phyloP scores from a whole-genome alignment of 2,329 filamentous ascomycete genomes.

The Pseudocercospora ulei region DNA sequence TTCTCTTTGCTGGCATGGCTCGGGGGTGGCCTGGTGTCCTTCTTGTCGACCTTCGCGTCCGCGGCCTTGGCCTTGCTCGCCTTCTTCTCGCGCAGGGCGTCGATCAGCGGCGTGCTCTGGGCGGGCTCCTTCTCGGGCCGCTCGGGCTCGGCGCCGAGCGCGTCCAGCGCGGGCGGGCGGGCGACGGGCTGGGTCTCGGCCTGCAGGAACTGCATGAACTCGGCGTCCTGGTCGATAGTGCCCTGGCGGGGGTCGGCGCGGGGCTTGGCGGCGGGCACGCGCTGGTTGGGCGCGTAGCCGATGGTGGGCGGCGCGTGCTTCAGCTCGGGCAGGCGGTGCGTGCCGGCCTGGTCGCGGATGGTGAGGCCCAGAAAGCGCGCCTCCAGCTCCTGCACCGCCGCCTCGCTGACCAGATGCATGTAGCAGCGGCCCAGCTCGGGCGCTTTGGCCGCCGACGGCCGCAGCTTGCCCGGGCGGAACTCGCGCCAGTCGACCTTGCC shows the following conservation, averaged over 20 bases:
- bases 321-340: conserved; percentile 60
- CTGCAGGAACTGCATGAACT: conserved; percentile 89
- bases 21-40: conserved; percentile 21
- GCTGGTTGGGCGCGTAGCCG: conserved; percentile 75
- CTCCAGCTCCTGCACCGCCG: conserved; percentile 57
- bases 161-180: conserved; percentile 45
- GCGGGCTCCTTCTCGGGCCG: conserved; percentile 51
- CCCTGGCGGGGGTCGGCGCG: conserved; percentile 77
- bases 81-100: conserved; percentile 66
- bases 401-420: conserved; percentile 64
- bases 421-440: conserved; percentile 74
- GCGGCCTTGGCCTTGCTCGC: conserved; percentile 28
- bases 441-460: conserved; percentile 68
- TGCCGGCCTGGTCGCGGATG: conserved; percentile 76
- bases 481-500: conserved; percentile 78
- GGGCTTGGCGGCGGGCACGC: conserved; percentile 60
- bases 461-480: conserved; percentile 66
- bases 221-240: conserved; percentile 90
- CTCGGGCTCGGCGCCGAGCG: conserved; percentile 43
- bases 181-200: conserved; percentile 64
- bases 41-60: conserved; percentile 33
- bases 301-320: conserved; percentile 63
- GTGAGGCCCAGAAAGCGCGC: conserved; percentile 57
- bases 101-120: conserved; percentile 77
- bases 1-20: conserved; percentile 35